Base-by-base conservation (phyloP, 345 rosid genomes). In the Nasturtium officinale region DNA sequence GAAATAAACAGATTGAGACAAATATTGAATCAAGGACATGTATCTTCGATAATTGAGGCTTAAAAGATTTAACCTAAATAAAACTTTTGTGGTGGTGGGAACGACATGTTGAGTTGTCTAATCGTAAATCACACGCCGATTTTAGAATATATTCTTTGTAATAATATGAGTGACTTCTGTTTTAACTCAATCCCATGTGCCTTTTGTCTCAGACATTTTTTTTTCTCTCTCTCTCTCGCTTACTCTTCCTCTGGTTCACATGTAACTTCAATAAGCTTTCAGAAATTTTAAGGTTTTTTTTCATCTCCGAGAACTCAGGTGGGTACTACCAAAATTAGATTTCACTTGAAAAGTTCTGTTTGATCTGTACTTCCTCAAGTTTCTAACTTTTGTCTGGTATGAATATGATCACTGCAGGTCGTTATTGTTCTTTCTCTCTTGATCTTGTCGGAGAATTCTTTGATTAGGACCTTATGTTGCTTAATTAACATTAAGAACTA, bases 221-320 rank as follows among this genome's bases (percentile, higher is more conserved):
- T 16, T 67, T 55, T 30, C 55, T 58, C 62, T 74, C 73, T 50
- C 72, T 28, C 28, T 35, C 6, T n/a, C n/a, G n/a, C n/a, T 23
- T 23, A 23, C 65, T 59, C 74, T 67, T 23, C 28, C 50, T 75
- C 79, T 69, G 79, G 46, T 76, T 76, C 75, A 59, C 78, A 67
- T 67, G 69, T 56, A 50, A 60, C 62, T 75, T 68, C 69, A 58
- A 6, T 56, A 59, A 60, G 51, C 20, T 67, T 67, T 23, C 17
- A n/a, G 28, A 40, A 50, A 18, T 9, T 37, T 67, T 51, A 61
- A 68, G 74, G 67, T 48, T 67, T 17, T 16, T 16, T 45, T 23
- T 7, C 62, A 30, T 68, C 79, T 61, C 57, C 5, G 12, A 52
- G 52, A 67, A 61, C 8, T 59, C 78, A 75, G 79, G 79, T 75